Evolutionary conservation across 2,329 filamentous ascomycete species (phyloP), one percentile per base, ranked within the genome.

Genomic region (Pseudofabraea citricarpa): DNA sequence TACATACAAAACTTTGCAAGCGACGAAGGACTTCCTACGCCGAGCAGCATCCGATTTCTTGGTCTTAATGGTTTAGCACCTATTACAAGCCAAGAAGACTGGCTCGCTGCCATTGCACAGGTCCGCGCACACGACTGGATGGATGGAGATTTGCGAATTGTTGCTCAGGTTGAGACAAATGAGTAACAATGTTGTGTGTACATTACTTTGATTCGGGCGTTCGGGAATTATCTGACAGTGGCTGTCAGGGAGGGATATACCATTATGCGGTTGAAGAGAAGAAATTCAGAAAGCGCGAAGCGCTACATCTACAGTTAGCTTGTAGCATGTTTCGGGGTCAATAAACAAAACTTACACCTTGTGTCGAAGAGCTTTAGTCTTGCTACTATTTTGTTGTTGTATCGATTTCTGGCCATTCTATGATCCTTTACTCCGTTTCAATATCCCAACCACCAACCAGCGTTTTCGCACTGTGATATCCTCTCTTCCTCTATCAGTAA

Each of bases 381-480:
- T n/a, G n/a, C n/a, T n/a, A n/a, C n/a, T n/a, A n/a, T n/a, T n/a
- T n/a, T n/a, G n/a, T n/a, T n/a, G n/a, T n/a, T n/a, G n/a, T n/a
- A n/a, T n/a, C n/a, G n/a, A n/a, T n/a, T n/a, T n/a, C n/a, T n/a
- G n/a, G n/a, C n/a, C n/a, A n/a, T n/a, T n/a, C n/a, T n/a, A n/a
- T n/a, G n/a, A 18, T 15, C 42, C 27, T 7, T 7, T 37, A 24
- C 32, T 51, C 43, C 48, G 59, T 51, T 53, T 73, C 54, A 83
- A 56, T 45, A 75, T 65, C 4, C 71, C 75, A 44, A 87, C 69
- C 4, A 79, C 77, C n/a, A 87, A 65, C 84, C 85, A 89, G 50
- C 79, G 74, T 67, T 88, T 89, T 55, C 80, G 69, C 58, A 74
- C 74, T 1, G 71, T 73, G 4, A 75, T 63, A 57, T 85, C 75